Percentiles rank a stretch among this genome's conserved stretches.
These are phyloP conservation scores for Sphagnum contortum DNA, from an alignment of 225 moss, liverwort and hornwort species.

Conservation along the genomic window DNA sequence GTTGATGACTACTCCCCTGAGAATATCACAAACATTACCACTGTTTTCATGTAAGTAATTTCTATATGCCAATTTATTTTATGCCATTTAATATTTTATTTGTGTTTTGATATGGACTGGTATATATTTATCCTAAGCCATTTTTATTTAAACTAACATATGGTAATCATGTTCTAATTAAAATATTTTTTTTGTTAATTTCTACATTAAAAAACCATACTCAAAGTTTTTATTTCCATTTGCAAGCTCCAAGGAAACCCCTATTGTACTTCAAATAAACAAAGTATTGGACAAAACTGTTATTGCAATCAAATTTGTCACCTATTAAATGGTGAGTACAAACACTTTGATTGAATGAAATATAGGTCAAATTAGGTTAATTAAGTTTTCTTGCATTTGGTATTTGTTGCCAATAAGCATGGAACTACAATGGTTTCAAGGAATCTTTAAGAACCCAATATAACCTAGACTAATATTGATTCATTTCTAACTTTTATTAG, in stretches of 20 bases:
- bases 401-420: background rate
- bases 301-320: background rate
- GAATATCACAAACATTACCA: too few relatives aligned
- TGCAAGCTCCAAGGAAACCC: background rate
- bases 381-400: background rate
- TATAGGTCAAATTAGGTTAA: background rate
- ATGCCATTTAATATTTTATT: too few relatives aligned
- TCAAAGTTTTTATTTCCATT: background rate
- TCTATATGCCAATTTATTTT: too few relatives aligned
- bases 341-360: background rate
- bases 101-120: too few relatives aligned
- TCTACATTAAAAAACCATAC: too few relatives aligned
- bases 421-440: background rate
- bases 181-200: too few relatives aligned
- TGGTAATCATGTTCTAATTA: too few relatives aligned
- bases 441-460: background rate
- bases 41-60: too few relatives aligned
- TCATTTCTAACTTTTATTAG: too few relatives aligned
- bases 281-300: background rate
- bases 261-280: background rate
- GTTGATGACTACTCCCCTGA: too few relatives aligned
- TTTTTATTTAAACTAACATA: too few relatives aligned
- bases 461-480: background rate
- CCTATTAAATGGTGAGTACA: background rate
- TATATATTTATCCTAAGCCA: too few relatives aligned